phyloP scores from a whole-genome alignment of 352 stramenopile genomes.

The Pythium aphanidermatum region DNA sequence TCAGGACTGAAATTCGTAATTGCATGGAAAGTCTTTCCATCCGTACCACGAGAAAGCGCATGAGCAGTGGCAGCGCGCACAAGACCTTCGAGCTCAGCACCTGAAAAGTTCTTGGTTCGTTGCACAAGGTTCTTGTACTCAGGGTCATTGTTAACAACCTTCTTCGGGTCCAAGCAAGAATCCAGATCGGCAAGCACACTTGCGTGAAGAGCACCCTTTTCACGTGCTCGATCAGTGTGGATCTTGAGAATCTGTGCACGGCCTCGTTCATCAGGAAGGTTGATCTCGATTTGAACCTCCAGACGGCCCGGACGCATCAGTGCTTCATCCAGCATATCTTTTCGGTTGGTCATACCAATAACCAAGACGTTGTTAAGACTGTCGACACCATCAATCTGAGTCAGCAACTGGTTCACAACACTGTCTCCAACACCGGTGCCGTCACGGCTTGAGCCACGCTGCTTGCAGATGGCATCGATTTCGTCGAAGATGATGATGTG shows the following conservation, averaged over 20 bases:
- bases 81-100: conserved; percentile 97
- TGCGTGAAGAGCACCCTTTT: conserved; percentile 66
- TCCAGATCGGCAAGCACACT: conserved; percentile 75
- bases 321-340: conserved; percentile 95
- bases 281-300: conserved; percentile 99
- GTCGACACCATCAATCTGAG: conserved; percentile 99
- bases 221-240: conserved; percentile 89
- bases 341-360: conserved; percentile 99
- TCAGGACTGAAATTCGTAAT: conserved; percentile 73
- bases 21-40: conserved; percentile 80
- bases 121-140: conserved; percentile 90
- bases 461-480: conserved; percentile 99
- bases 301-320: conserved; percentile 97
- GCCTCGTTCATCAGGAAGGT: conserved; percentile 93
- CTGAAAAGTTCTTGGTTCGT: conserved; percentile 98
- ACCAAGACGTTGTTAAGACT: conserved; percentile 99
- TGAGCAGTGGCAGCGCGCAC: conserved; percentile 92
- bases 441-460: conserved; percentile 89
- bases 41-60: conserved; percentile 72
- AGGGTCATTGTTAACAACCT: conserved; percentile 53
- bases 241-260: conserved; percentile 98
- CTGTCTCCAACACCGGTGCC: conserved; percentile 96
- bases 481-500: conserved; percentile 99
- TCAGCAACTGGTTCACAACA: conserved; percentile 99
- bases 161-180: conserved; percentile 60